Conservation (phyloP, 306 rosid genomes). For the Betula pendula region DNA sequence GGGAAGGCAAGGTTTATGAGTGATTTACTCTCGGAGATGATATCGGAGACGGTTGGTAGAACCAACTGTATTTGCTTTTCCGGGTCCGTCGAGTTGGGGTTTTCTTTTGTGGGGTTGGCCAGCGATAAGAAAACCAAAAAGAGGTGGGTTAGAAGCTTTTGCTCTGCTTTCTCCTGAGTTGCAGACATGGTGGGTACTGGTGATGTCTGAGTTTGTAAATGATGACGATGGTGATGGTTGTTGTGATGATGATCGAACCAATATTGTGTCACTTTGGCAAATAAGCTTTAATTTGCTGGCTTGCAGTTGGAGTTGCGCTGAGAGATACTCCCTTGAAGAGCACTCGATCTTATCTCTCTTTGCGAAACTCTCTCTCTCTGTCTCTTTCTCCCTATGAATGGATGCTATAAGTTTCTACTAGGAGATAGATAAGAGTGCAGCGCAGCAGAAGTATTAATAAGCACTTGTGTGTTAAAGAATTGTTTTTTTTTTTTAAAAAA, state of each 20-base stretch:
- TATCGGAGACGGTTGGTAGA: constrained; percentile 10
- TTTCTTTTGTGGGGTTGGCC: constrained; percentile 9
- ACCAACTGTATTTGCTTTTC: constrained; percentile 16
- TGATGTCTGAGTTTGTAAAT: constrained; percentile 34
- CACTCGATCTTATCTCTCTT: constrained; percentile 32
- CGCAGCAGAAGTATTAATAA: constrained; percentile 24
- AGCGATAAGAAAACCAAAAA: constrained; percentile 14
- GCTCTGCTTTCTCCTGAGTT: constrained; percentile 19
- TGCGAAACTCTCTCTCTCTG: not conserved
- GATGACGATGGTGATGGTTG: constrained; percentile 7
- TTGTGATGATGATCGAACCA: not conserved
- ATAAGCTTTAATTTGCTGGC: not conserved
- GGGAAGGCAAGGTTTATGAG: constrained; percentile 63
- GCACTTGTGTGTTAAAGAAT: not conserved
- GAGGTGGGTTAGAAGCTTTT: constrained; percentile 14
- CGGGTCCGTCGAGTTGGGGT: not conserved
- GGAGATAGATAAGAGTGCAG: constrained; percentile 7
- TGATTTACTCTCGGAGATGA: constrained; percentile 48
- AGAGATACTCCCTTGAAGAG: constrained; percentile 46
- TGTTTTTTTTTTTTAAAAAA: too few species aligned
- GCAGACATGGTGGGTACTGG: not conserved
- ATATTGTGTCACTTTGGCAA: not conserved
- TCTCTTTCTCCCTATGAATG: not conserved
- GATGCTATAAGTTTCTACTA: not conserved
- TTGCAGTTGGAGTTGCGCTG: not conserved